Percentiles rank a stretch among this genome's conserved stretches.
These are phyloP conservation scores for Choricystis sp. DNA, from an alignment of 139 green algal species.

Conservation along the genomic window DNA sequence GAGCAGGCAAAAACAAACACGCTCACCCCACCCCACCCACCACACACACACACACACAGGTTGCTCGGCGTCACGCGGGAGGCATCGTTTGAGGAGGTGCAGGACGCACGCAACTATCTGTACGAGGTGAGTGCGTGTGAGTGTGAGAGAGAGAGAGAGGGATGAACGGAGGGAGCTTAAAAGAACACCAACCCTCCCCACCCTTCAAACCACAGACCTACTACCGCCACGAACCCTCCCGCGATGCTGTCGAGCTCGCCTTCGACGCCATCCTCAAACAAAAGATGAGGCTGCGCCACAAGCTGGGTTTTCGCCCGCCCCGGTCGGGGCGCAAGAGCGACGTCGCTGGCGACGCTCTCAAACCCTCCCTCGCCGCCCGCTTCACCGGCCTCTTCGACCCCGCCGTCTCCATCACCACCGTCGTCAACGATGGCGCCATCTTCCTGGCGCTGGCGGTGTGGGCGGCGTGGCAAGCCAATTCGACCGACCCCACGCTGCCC, in stretches of 20 bases:
- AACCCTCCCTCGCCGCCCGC: constrained; percentile 7
- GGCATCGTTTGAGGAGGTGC: constrained; percentile 64
- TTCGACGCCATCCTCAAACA: constrained; percentile 62
- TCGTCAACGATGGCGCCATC: constrained; percentile 68
- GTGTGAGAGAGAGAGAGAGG: not conserved
- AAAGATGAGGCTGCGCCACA: constrained; percentile 39
- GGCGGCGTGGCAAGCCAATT: constrained; percentile 33
- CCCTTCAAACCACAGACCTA: no score
- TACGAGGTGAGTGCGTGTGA: constrained; percentile 36
- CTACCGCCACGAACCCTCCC: constrained; percentile 47
- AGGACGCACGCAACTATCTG: constrained; percentile 61
- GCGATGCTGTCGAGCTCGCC: constrained; percentile 67
- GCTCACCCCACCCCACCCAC: not conserved
- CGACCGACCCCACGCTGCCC: constrained; percentile 35
- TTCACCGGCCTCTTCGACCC: constrained; percentile 47
- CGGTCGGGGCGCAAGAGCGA: not conserved
- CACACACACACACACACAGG: constrained; percentile 16
- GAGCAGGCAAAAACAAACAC: not conserved
- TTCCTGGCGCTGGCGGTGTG: constrained; percentile 51
- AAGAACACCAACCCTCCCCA: not conserved
- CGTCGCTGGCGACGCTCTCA: not conserved
- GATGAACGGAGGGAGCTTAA: not conserved
- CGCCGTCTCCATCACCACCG: constrained; percentile 37
- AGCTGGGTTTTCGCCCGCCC: constrained; percentile 50
- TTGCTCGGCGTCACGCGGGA: constrained; percentile 45